phyloP scores from a whole-genome alignment of 371 early-diverging fungal genomes.

The Apophysomyces ossiformis region DNA sequence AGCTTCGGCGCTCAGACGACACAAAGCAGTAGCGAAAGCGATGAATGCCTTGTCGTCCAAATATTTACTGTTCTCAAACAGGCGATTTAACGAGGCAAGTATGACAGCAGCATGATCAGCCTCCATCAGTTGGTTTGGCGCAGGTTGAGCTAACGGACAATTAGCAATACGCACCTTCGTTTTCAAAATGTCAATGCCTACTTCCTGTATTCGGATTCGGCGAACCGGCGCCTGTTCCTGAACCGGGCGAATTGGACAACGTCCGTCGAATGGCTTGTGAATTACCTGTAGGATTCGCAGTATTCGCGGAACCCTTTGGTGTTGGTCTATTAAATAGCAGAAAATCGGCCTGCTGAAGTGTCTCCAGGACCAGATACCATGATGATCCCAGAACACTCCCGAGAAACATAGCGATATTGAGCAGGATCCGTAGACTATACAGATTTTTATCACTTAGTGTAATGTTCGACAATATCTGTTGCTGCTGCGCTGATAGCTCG shows the following conservation, averaged over 20 bases:
- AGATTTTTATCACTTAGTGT: slow-evolving; percentile 79
- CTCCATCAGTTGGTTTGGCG: slow-evolving; percentile 40
- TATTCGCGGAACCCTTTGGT: slow-evolving; percentile 36
- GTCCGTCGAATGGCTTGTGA: slow-evolving; percentile 35
- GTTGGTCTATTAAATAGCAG: slow-evolving; percentile 49
- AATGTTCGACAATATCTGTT: slow-evolving; percentile 47
- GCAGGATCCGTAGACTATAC: slow-evolving; percentile 74
- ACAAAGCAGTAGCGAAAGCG: slow-evolving; percentile 73
- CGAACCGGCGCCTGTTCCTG: slow-evolving; percentile 5
- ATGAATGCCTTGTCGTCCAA: slow-evolving; percentile 69
- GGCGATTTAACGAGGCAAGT: slow-evolving; percentile 59
- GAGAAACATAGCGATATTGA: slow-evolving; percentile 77
- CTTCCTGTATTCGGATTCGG: not conserved
- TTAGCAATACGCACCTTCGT: not conserved
- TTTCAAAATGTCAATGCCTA: not conserved
- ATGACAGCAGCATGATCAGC: slow-evolving; percentile 62
- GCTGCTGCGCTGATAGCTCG: slow-evolving; percentile 47
- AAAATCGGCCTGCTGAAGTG: slow-evolving; percentile 85
- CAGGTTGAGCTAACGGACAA: slow-evolving; percentile 19
- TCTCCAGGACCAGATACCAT: slow-evolving; percentile 90
- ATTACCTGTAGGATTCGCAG: slow-evolving; percentile 5
- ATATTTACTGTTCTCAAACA: slow-evolving; percentile 75
- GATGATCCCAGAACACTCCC: slow-evolving; percentile 76
- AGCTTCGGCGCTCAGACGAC: slow-evolving; percentile 67
- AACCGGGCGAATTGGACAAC: slow-evolving; percentile 20